Evolutionary conservation across 2,329 filamentous ascomycete species (phyloP).

Genomic region (Aureobasidium sp.): DNA sequence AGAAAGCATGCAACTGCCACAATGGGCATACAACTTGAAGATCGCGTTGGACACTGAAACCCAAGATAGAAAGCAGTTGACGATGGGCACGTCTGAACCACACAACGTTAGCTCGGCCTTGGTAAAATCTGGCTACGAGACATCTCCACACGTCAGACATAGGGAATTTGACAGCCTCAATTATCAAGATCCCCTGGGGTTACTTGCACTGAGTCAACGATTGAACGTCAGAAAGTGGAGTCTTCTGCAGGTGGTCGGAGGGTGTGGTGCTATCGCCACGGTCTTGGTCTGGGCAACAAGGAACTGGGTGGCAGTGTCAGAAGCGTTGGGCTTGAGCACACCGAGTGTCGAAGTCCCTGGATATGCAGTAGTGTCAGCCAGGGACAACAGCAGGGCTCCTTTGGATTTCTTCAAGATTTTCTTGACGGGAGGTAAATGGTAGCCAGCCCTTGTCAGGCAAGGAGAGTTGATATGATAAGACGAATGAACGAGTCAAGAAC

Average conservation of each 20-base stretch:
- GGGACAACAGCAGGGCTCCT: conserved; percentile 3
- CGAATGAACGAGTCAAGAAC: conserved; percentile 1
- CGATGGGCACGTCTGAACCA: conserved; percentile 51
- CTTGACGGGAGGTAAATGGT: conserved; percentile 1
- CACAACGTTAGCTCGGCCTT: neutral
- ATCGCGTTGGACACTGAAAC: conserved; percentile 65
- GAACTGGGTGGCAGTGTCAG: conserved; percentile 11
- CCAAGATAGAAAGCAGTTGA: conserved; percentile 1
- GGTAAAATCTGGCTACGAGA: neutral
- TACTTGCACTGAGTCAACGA: conserved; percentile 54
- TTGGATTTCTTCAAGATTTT: neutral
- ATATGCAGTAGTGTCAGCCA: conserved; percentile 8
- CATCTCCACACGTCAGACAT: neutral
- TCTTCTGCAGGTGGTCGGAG: conserved; percentile 12
- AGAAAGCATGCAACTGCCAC: conserved; percentile 36
- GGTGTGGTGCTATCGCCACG: conserved; percentile 13
- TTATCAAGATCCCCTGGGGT: conserved; percentile 68
- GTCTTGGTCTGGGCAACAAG: conserved; percentile 12
- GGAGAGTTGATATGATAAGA: conserved; percentile 7
- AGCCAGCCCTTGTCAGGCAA: neutral
- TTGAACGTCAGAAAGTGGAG: conserved; percentile 4
- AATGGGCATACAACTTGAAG: conserved; percentile 77
- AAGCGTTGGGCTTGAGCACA: neutral
- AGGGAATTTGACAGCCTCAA: conserved; percentile 21
- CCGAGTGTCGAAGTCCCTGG: conserved; percentile 1